Base-by-base conservation (phyloP, 2,329 filamentous ascomycete species). In the Apiospora rasikravindrae region DNA sequence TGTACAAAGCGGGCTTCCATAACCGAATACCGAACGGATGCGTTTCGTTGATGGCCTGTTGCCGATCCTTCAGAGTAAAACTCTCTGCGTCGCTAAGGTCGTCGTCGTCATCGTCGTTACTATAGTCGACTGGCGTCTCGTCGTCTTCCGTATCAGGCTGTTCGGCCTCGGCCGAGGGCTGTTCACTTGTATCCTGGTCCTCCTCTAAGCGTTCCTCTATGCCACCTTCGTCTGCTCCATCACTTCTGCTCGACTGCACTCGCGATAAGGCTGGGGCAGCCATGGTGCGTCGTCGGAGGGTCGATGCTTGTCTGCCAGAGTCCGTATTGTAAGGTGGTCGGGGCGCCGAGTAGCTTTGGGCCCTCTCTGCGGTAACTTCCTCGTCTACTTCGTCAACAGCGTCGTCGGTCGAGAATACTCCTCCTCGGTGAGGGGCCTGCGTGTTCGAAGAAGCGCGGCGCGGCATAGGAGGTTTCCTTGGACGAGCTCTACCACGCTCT, bases 1-100 rank as follows among this genome's bases (percentile, higher is more conserved):
- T 99, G 88, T 99, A 99, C 74, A 99, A 83, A 1, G 96, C 97
- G 61, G 96, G 96, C 83, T 99, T 99, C 96, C 96, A 99, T 75
- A 99, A 94, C 81, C 97, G 92, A 80, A 99, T 98, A 86, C 96
- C 96, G 78, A 99, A 99, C 0, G 96, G 96, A 86, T 99, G 96
- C 0, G 96, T 99, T 82, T 98, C 93, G 84, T 99, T 99, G 86
- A 99, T 99, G 75, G 96, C 96, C 81, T 98, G 92, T 83, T 99
- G 96, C 71, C 96, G 91, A 82, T 99, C 96, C 82, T 97, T 98
- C 77, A 99, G 88, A 0, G 96, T 99, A 81, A 99, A 99, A 84
- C 96, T 98, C 84, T 98, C 96, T 1, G 96, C 93, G 77, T 98
- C 96, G 81, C 96, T 98, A 69, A 95, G 79, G 73, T 93, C 91